Base-by-base conservation (phyloP, 176 grass and related monocot species). In the Musa beccarii region DNA sequence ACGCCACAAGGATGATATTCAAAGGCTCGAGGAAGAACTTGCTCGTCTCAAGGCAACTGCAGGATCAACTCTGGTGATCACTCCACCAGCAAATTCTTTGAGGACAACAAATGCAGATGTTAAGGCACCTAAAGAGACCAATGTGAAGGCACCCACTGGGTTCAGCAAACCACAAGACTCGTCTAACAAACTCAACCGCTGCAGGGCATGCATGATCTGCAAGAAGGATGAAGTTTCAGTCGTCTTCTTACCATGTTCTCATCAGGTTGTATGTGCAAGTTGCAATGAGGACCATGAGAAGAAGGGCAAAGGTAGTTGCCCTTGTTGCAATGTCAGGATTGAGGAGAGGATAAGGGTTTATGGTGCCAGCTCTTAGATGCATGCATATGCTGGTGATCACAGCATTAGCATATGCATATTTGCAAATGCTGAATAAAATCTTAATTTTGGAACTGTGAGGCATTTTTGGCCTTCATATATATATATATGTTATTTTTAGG, bases 301-400 rank as follows among this genome's bases (percentile, higher is more conserved):
- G 72, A 86, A 77, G 71, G 87, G 79, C 0, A 53, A 63, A 11
- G 52, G 20, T 24, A 70, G 78, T 59, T 96, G 89, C 83, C 93
- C 93, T 53, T 79, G 72, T 78, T 96, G 93, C 88, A 85, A 78
- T 5, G 67, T 78, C 70, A 88, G 78, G 61, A 75, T 96, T n/a
- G 89, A 90, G 11, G 93, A 92, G 74, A 86, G 89, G 75, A 79
- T 96, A 67, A 79, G 85, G 57, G 89, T 96, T 75, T 92, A 84
- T 49, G 89, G 89, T 70, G 83, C 84, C 53, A 85, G 75, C 79
- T 79, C 89, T 75, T 90, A 80, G 59, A 63, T 53, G 15, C 51
- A 72, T 3, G 3, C 51, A 43, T 43, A 53, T 72, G 49, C 49
- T 24, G 70, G 19, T 26, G 56, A 3, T 19, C 3, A 26, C 52